These are phyloP conservation scores for Mortierella sp. DNA, from an alignment of 371 early-diverging fungal species.

Conservation along the genomic window DNA sequence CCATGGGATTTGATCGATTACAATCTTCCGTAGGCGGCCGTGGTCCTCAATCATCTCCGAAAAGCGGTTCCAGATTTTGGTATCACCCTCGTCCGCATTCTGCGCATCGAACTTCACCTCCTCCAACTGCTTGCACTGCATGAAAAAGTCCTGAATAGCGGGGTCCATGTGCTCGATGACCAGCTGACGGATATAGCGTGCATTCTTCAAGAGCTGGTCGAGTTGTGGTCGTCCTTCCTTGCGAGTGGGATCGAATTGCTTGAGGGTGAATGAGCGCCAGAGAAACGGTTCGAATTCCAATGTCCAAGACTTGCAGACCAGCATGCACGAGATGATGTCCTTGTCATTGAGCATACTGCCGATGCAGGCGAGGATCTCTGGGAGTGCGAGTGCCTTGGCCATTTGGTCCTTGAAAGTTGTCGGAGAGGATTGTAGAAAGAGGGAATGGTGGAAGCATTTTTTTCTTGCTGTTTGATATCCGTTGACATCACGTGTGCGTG, in stretches of 20 bases:
- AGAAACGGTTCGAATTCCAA: constrained; percentile 21
- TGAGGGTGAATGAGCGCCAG: constrained; percentile 29
- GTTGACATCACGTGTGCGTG: too few relatives aligned
- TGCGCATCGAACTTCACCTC: constrained; percentile 11
- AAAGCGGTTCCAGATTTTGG: not conserved
- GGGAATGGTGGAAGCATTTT: not conserved
- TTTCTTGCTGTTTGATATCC: not conserved
- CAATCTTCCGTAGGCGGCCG: constrained; percentile 18
- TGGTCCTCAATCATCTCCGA: constrained; percentile 31
- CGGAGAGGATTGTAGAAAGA: not conserved
- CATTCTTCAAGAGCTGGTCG: constrained; percentile 22
- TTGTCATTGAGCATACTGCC: constrained; percentile 1
- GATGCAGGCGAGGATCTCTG: constrained; percentile 32
- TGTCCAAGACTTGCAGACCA: constrained; percentile 33
- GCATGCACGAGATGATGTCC: constrained; percentile 17
- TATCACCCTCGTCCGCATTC: not conserved
- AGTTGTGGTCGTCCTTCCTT: not conserved
- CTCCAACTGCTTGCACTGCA: constrained; percentile 18
- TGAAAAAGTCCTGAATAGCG: constrained; percentile 1
- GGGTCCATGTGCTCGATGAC: constrained; percentile 17
- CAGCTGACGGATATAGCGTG: constrained; percentile 19
- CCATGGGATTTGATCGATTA: not conserved
- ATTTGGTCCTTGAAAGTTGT: constrained; percentile 9
- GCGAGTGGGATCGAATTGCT: not conserved
- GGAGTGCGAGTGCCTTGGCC: constrained; percentile 23